Percentiles rank a stretch among this genome's conserved stretches.
Evolutionary conservation across 2,329 filamentous ascomycete species (phyloP).

Genomic region (Rhynchosporium graminicola): DNA sequence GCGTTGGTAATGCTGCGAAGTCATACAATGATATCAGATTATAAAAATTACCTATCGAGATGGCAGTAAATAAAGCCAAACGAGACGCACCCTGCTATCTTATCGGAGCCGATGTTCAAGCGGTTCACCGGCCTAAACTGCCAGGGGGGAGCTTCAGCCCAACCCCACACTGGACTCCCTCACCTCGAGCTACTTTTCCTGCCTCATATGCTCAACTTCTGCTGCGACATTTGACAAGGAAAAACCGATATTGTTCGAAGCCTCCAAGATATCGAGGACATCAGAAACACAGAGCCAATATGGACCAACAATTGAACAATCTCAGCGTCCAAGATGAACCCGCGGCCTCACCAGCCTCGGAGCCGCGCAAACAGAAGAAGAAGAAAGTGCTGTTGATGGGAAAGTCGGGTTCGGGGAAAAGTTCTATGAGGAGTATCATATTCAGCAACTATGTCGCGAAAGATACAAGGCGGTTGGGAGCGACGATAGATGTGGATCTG

Average conservation of each 20-base stretch:
- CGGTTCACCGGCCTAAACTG: conserved; percentile 6
- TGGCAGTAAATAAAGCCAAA: conserved; percentile 14
- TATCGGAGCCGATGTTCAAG: not conserved
- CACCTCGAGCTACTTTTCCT: not conserved
- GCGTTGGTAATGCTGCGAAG: not conserved
- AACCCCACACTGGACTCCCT: not conserved
- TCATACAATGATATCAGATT: too few relatives aligned
- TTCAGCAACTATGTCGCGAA: conserved; percentile 99
- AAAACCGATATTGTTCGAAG: not conserved
- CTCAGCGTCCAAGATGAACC: conserved; percentile 34
- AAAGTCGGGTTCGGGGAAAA: conserved; percentile 96
- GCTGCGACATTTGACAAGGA: not conserved
- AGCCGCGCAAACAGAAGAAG: conserved; percentile 66
- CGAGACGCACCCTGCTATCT: not conserved
- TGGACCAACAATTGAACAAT: conserved; percentile 28
- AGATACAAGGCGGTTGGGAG: conserved; percentile 87
- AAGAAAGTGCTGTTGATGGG: conserved; percentile 90
- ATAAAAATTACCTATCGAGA: not conserved
- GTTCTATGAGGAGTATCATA: conserved; percentile 97
- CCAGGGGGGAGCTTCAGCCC: conserved; percentile 9
- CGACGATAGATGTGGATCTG: conserved; percentile 97
- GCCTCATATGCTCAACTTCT: not conserved
- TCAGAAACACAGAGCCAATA: not conserved
- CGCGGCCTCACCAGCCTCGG: conserved; percentile 30
- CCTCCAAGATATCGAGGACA: not conserved